Evolutionary conservation across 805 yeast genomes (phyloP), one percentile per base, ranked within the genome.

Genomic region (Cyberlindnera veronae): DNA sequence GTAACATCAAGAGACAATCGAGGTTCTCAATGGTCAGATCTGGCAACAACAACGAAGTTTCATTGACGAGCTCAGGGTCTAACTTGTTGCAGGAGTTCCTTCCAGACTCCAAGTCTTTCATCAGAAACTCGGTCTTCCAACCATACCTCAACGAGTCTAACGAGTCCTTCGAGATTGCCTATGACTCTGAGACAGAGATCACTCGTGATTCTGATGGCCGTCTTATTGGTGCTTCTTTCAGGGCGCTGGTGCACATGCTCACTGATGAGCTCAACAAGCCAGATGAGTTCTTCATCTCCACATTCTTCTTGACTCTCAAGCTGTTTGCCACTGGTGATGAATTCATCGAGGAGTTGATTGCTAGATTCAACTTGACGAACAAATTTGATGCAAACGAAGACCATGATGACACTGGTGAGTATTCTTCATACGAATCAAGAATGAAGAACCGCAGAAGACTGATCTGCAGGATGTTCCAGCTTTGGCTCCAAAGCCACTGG

Each of bases 401-500:
- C 29, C 49, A 54, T 11, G 63, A 62, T 4, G 60, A 56, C 29
- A 63, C 59, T 33, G 68, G 66, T 3, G 62, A 57, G 29, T 68
- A 59, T 41, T 64, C 75, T 2, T 63, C 72, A 2, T 51, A 48
- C 36, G 53, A 16, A 44, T 62, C 48, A 67, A 72, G 42, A 66
- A 73, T 15, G 64, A 71, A 48, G 52, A 79, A 72, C 47, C 72
- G 93, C 58, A 67, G 91, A 55, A 76, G 78, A 45, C 62, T 83
- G 34, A 79, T 88, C 29, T 77, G 82, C 49, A 77, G 75, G 48
- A 70, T 83, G 59, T 76, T 89, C 56, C 84, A 79, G 58, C 67
- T 77, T 26, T 91, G 99, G 99, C 64, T 91, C 60, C 95, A 88
- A 60, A 81, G 93, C 37, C 89, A 84, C 58, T 91, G 96, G 96